Percentiles rank a stretch among this genome's conserved stretches.
Conservation (phyloP, 495 filamentous ascomycete genomes). For the Trichocladium uniseriatum region DNA sequence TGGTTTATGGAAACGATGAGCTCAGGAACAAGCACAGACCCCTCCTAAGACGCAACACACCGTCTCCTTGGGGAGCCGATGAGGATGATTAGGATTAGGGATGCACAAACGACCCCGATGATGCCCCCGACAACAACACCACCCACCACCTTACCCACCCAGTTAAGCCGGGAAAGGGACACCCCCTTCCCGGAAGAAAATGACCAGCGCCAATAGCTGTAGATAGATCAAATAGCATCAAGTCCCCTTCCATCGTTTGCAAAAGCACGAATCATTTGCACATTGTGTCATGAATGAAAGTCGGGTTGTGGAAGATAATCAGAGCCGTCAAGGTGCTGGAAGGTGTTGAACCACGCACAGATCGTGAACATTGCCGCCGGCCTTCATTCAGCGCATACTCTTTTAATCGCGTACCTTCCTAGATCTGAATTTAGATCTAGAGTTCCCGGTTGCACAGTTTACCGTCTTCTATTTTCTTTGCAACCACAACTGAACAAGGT, state of each 20-base stretch:
- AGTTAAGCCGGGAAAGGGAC: not conserved
- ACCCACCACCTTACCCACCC: not conserved
- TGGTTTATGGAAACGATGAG: constrained; percentile 13
- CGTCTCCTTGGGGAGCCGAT: not conserved
- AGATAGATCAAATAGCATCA: constrained; percentile 20
- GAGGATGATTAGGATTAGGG: constrained; percentile 2
- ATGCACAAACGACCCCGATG: not conserved
- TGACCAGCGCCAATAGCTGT: constrained; percentile 10
- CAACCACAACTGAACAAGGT: too few species aligned
- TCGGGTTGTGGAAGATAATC: not conserved
- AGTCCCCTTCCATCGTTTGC: not conserved
- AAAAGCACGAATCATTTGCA: not conserved
- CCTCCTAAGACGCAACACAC: not conserved
- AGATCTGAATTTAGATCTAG: too few species aligned
- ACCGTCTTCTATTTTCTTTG: too few species aligned
- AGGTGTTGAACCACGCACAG: too few species aligned
- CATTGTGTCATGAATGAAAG: not conserved
- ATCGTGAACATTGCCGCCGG: too few species aligned
- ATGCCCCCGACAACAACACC: not conserved
- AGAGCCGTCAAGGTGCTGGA: too few species aligned
- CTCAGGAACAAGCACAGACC: constrained; percentile 13
- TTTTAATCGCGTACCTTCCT: too few species aligned
- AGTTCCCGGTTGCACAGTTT: too few species aligned
- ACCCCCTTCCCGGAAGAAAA: not conserved
- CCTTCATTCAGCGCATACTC: too few species aligned